Evolutionary conservation across 768 basidiomycete species (phyloP), one percentile per base, ranked within the genome.

Genomic region (Collybia nuda): DNA sequence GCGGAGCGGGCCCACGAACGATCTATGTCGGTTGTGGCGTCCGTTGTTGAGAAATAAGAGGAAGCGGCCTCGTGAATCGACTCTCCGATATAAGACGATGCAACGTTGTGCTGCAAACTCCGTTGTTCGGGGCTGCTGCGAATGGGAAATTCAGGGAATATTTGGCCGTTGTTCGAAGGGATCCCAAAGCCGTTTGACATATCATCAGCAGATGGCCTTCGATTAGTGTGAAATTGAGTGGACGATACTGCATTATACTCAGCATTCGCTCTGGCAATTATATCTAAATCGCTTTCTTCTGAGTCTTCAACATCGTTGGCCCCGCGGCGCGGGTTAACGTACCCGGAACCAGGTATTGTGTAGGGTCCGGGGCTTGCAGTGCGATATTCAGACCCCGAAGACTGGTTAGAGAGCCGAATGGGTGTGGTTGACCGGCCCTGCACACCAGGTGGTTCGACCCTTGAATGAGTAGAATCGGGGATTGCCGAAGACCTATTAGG

Each of bases 261-360:
- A 7, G 77, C 74, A 45, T 79, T 78, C 19, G 67, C 62, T 51
- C 65, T 62, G 6, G 77, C 75, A 12, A 76, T 51, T 6, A 60
- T 62, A 21, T 77, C 65, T 14, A 70, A 64, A 44, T 73, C 73
- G 38, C 69, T 66, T n/a, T 72, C 68, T 49, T 76, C 73, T 17
- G 67, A 63, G 42, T 74, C 71, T 9, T 69, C 69, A 41, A 60
- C 44, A 29, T 66, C 53, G 57, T 66, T 65, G 17, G 56, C 59
- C 14, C 32, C 32, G 14, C 9, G 3, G 7, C 12, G n/a, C n/a
- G n/a, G 32, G 32, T 26, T 26, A 7, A 26, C 4, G 7, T 32
- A 32, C 32, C 32, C 32, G 12, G 32, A 32, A 11, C 9, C 12
- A 3, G 47, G 29, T 2, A 40, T 43, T 26, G 47, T 21, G 24